Evolutionary conservation across 2,329 filamentous ascomycete species (phyloP), one percentile per base, ranked within the genome.

Genomic region (Chaetothyriales sp.): DNA sequence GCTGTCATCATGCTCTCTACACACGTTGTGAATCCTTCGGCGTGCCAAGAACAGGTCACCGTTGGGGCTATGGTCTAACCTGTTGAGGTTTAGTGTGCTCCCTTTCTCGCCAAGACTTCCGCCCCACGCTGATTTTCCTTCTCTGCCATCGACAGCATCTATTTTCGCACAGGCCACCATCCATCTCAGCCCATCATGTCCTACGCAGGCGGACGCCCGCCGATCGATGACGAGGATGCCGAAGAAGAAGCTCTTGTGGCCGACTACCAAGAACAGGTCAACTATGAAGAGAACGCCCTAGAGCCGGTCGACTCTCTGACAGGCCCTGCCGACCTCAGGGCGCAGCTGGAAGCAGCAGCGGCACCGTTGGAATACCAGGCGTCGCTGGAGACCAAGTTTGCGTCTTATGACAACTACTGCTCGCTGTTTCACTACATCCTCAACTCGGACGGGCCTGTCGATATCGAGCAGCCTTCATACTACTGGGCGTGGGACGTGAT

Each of bases 401-500:
- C 87, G 69, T 95, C 89, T 74, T 98, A 98, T 77, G 92, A 98
- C 74, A 86, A 87, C 68, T 98, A 98, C 79, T 98, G 92, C 82
- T 95, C 86, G 71, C 76, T 98, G 62, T 98, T 98, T 76, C 92
- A 98, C 75, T 96, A 87, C 73, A 95, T 98, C 69, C 76, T 98
- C 66, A 98, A 98, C 79, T 96, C 90, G 48, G 92, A 96, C 61
- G 92, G 92, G n/a, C 92, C 92, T 15, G 90, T 98, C 54, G 92
- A 98, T 66, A 76, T 98, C 61, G 92, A 98, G 70, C 85, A 90
- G 59, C 92, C 92, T 12, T 67, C 96, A 87, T 93, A 95, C 74
- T 95, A 90, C 75, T 98, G 92, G 92, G 92, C 92, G 43, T 98
- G 92, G 92, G 92, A 98, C 69, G 90, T 96, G 61, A 95, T 98